Evolutionary conservation across 192 early-diverging fungal genomes (phyloP), one percentile per base, ranked within the genome.

Genomic region (Entomortierella chlamydospora): DNA sequence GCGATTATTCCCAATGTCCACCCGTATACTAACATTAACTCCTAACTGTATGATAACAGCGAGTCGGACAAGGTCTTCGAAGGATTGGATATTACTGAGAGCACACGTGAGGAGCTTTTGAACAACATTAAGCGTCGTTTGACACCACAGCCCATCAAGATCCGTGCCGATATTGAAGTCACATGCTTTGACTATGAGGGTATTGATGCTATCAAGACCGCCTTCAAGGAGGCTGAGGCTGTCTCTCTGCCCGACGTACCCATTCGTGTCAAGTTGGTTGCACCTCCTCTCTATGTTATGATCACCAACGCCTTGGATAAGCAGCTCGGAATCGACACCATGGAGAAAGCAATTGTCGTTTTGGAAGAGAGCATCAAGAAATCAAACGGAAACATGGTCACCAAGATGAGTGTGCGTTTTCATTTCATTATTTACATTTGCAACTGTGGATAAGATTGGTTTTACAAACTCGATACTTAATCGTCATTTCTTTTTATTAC

Each of bases 111-210:
- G 17, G 95, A 97, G 81, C 84, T 99, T 30, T 69, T 96, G 60
- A 82, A 77, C 81, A 92, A 93, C 82, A 97, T 99, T 64, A 88
- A 88, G 54, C 93, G 95, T 55, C 89, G 94, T n/a, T 83, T 99
- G 84, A 97, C 95, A 42, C 98, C 97, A 47, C 95, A 98, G 81
- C 93, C 95, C 41, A 90, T 95, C 80, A 99, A 98, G 84, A 94
- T 99, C 56, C 95, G 96, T 73, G 94, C 95, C 42, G 95, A 99
- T 85, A 87, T 99, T 61, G 96, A 98, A 80, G 89, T 97, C 33
- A 93, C 91, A 61, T 98, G 97, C 87, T 94, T 92, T 72, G 93
- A 92, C 61, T 95, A 95, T 72, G 93, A 97, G 82, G 98, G 98
- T 68, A 94, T 99, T 45, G 95, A 98, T 82, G 98, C 96, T 49